A percentile compares a stretch with the other conserved stretches of the same genome.
These are phyloP conservation scores for Comarum palustre DNA, from an alignment of 306 rosid genomes.

Conservation along the genomic window DNA sequence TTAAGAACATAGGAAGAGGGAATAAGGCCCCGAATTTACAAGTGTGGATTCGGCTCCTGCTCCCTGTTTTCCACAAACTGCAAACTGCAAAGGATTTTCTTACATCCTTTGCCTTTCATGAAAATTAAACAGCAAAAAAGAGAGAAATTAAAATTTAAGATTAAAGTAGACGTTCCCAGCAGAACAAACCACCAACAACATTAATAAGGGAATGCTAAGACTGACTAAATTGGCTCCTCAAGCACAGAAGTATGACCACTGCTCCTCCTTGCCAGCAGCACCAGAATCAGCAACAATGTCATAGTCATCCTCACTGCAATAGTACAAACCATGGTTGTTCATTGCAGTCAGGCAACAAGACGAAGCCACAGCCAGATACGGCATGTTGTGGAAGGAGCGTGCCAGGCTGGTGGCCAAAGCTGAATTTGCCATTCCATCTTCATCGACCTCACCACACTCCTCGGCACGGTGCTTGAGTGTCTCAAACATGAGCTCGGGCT, in stretches of 20 bases:
- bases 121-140: constrained; percentile 10
- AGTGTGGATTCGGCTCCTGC: constrained; percentile 36
- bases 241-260: constrained; percentile 63
- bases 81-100: constrained; percentile 33
- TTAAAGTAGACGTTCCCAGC: constrained; percentile 27
- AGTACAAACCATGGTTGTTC: constrained; percentile 51
- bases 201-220: constrained; percentile 12
- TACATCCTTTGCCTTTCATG: constrained; percentile 34
- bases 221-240: constrained; percentile 24
- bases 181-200: constrained; percentile 19
- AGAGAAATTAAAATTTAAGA: neutral
- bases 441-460: constrained; percentile 43
- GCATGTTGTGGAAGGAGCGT: constrained; percentile 67
- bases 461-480: constrained; percentile 80
- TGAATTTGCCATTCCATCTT: constrained; percentile 31
- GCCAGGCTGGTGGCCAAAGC: constrained; percentile 49
- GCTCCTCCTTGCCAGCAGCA: constrained; percentile 43
- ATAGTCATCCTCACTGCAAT: constrained; percentile 48
- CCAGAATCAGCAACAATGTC: constrained; percentile 40
- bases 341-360: constrained; percentile 56
- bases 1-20: constrained; percentile 24
- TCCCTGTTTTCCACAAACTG: constrained; percentile 22
- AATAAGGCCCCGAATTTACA: constrained; percentile 45
- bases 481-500: constrained; percentile 98
- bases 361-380: constrained; percentile 47